Conservation (phyloP, 2,329 filamentous ascomycete species). For the Alternaria hordeiaustralica region DNA sequence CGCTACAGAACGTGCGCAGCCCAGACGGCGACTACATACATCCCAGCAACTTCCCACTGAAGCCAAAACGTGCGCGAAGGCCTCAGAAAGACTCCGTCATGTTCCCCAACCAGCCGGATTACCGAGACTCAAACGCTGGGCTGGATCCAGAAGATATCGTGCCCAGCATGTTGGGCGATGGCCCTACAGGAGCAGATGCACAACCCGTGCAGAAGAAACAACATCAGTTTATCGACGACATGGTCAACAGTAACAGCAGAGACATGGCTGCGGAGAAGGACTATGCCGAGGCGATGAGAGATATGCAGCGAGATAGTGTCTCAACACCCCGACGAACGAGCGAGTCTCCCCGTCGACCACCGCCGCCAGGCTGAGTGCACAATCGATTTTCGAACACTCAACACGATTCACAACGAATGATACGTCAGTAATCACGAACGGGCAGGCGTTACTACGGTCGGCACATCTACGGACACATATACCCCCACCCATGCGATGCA, state of each 20-base stretch:
- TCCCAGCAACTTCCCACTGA: slow-evolving; percentile 37
- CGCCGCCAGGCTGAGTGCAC: slow-evolving; percentile 3
- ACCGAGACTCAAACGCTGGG: slow-evolving; percentile 17
- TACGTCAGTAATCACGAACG: neutral
- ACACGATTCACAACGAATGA: neutral
- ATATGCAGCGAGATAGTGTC: slow-evolving; percentile 28
- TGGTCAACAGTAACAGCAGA: slow-evolving; percentile 18
- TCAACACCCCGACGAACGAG: slow-evolving; percentile 5
- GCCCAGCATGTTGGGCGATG: slow-evolving; percentile 34
- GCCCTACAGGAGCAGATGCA: slow-evolving; percentile 19
- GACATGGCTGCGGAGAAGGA: slow-evolving; percentile 35
- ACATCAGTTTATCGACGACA: slow-evolving; percentile 27
- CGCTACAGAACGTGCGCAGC: slow-evolving; percentile 31
- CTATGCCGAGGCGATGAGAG: slow-evolving; percentile 39
- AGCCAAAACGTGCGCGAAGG: slow-evolving; percentile 24
- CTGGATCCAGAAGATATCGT: slow-evolving; percentile 40
- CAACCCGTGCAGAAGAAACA: slow-evolving; percentile 24
- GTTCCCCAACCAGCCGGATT: slow-evolving; percentile 23
- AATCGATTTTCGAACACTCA: neutral
- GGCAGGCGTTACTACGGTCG: neutral
- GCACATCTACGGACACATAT: neutral
- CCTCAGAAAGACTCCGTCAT: slow-evolving; percentile 36
- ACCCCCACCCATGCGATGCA: neutral
- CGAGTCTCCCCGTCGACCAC: slow-evolving; percentile 2
- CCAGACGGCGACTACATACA: slow-evolving; percentile 43